Conservation (phyloP, 768 basidiomycete species). For the Lyophyllum decastes region DNA sequence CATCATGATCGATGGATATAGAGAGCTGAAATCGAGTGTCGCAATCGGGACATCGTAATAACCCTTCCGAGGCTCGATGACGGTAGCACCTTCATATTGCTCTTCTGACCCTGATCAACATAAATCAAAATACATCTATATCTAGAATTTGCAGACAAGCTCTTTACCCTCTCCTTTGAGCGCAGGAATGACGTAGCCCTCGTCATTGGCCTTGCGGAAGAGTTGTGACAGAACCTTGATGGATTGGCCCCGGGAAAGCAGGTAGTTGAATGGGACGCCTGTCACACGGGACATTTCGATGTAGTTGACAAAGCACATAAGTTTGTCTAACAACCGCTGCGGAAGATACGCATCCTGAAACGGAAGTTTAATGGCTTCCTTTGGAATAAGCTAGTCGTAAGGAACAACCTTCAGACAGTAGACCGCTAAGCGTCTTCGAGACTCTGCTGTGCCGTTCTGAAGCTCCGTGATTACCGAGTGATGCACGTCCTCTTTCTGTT, state of each 20-base stretch:
- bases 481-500: slow-evolving; percentile 99
- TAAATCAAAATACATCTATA: not conserved
- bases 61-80: slow-evolving; percentile 95
- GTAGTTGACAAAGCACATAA: slow-evolving; percentile 99
- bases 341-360: slow-evolving; percentile 95
- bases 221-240: slow-evolving; percentile 98
- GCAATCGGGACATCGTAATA: slow-evolving; percentile 98
- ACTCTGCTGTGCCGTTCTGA: slow-evolving; percentile 95
- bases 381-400: not conserved
- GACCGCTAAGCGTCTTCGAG: slow-evolving; percentile 88
- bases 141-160: not conserved
- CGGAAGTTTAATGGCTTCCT: not conserved
- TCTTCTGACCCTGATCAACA: slow-evolving; percentile 74
- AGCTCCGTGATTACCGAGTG: slow-evolving; percentile 97
- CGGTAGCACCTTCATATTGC: slow-evolving; percentile 98
- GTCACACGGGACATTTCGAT: slow-evolving; percentile 99
- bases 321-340: slow-evolving; percentile 92
- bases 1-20: slow-evolving; percentile 99
- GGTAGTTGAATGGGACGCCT: slow-evolving; percentile 98
- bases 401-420: slow-evolving; percentile 90
- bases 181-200: slow-evolving; percentile 88
- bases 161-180: slow-evolving; percentile 78
- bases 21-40: slow-evolving; percentile 96
- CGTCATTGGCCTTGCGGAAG: slow-evolving; percentile 88
- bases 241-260: slow-evolving; percentile 92